Conservation (phyloP, 164 flowering plant genomes). For the Sedum album region DNA sequence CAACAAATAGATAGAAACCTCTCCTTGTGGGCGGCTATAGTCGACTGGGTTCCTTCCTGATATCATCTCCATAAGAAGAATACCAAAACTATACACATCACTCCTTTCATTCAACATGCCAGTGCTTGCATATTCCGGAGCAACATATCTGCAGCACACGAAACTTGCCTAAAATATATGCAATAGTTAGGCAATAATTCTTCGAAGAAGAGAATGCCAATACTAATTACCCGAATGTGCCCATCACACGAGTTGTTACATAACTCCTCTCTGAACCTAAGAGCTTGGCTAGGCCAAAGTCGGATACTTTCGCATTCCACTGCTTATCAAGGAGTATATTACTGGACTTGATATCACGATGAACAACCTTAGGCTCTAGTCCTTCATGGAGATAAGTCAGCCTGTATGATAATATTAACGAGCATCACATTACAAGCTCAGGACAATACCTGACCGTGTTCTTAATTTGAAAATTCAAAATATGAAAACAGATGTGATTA, state of each 20-base stretch:
- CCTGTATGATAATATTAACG: slow-evolving; percentile 18
- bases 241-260: slow-evolving; percentile 89
- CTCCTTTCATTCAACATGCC: slow-evolving; percentile 88
- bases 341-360: slow-evolving; percentile 83
- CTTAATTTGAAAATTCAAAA: not conserved
- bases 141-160: slow-evolving; percentile 58
- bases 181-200: not conserved
- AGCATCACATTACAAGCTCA: not conserved
- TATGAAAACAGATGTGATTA: slow-evolving; percentile 15
- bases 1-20: slow-evolving; percentile 32
- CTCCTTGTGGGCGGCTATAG: slow-evolving; percentile 72
- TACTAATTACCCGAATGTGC: slow-evolving; percentile 73
- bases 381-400: slow-evolving; percentile 81
- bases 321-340: slow-evolving; percentile 75
- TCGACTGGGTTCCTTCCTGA: slow-evolving; percentile 83
- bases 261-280: slow-evolving; percentile 74
- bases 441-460: not conserved
- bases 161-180: not conserved
- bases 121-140: slow-evolving; percentile 89
- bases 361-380: slow-evolving; percentile 88
- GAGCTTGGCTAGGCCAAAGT: slow-evolving; percentile 85
- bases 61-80: slow-evolving; percentile 78
- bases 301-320: slow-evolving; percentile 82
- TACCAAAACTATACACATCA: slow-evolving; percentile 83
- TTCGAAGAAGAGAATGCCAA: too few relatives aligned